Evolutionary conservation across 2,329 filamentous ascomycete species (phyloP).

Genomic region (Didymella segeticola): DNA sequence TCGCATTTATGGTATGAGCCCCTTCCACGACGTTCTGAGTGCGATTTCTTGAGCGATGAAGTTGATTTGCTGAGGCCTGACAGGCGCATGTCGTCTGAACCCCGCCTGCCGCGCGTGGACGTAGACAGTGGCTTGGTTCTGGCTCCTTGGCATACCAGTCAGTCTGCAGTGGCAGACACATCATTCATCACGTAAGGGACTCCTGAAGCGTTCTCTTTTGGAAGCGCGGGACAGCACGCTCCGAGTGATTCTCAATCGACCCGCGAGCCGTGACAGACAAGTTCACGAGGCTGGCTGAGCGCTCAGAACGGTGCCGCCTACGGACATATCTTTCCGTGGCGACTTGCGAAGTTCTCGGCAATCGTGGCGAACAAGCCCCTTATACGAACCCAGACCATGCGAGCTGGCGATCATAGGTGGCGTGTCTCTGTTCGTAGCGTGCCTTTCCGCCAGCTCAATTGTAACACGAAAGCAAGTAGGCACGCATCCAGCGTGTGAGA

Average conservation of each 20-base stretch:
- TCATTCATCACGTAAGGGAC: not conserved
- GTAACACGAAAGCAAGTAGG: not conserved
- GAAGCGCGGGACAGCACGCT: too few species aligned
- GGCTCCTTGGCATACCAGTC: not conserved
- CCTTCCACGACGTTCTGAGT: not conserved
- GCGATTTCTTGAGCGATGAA: not conserved
- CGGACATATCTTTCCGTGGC: not conserved
- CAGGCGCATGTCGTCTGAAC: slow-evolving; percentile 14
- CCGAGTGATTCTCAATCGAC: not conserved
- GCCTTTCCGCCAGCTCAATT: too few species aligned
- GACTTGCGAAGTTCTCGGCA: not conserved
- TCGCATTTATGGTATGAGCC: slow-evolving; percentile 37
- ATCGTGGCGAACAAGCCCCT: not conserved
- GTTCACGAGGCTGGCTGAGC: not conserved
- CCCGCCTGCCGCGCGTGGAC: not conserved
- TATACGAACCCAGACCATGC: not conserved
- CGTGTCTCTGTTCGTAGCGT: not conserved
- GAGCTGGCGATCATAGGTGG: not conserved
- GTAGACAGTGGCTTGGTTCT: not conserved
- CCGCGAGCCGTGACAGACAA: too few species aligned
- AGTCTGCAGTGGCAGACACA: not conserved
- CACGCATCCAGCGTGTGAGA: not conserved
- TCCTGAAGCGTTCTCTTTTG: not conserved
- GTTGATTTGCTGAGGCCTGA: slow-evolving; percentile 4
- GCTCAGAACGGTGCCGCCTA: not conserved